A percentile compares a stretch with the other conserved stretches of the same genome.
Conservation (phyloP, 352 stramenopile genomes). For the Phytophthora pseudosyringae region DNA sequence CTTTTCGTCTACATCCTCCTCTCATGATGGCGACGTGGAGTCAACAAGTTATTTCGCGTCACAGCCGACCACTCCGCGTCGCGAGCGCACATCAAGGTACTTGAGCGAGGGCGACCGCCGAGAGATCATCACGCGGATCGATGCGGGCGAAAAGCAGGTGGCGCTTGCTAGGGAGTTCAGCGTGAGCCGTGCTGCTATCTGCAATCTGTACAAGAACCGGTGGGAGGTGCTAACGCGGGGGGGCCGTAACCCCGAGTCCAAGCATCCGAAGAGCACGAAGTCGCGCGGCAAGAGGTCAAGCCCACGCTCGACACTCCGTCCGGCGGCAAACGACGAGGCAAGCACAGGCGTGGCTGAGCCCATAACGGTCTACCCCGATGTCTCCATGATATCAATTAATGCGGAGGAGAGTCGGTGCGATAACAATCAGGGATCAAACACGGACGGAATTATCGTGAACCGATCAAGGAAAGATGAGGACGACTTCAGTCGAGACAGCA, state of each 20-base stretch:
- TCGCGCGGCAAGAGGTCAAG: conserved; percentile 15
- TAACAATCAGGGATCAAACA: neutral
- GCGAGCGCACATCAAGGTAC: conserved; percentile 37
- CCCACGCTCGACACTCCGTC: neutral
- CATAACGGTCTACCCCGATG: conserved; percentile 25
- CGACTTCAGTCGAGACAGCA: neutral
- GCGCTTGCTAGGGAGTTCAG: conserved; percentile 53
- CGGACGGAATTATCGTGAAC: neutral
- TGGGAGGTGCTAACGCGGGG: conserved; percentile 50
- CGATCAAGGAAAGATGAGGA: neutral
- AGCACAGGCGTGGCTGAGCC: conserved; percentile 4
- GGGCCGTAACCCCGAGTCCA: conserved; percentile 31
- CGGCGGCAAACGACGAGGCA: neutral
- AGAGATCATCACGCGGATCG: conserved; percentile 57
- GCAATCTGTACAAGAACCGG: conserved; percentile 67
- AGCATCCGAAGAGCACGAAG: conserved; percentile 22
- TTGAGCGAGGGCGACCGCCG: conserved; percentile 29
- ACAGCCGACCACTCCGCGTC: conserved; percentile 19
- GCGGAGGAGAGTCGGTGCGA: conserved; percentile 14
- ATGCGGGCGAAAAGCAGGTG: conserved; percentile 56
- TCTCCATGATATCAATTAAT: conserved; percentile 32
- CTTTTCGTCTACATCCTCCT: conserved; percentile 26
- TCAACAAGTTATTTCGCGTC: conserved; percentile 35
- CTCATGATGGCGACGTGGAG: conserved; percentile 20
- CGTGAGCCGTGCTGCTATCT: conserved; percentile 58